Evolutionary conservation across 441 rosid genomes (phyloP).

Genomic region (Adansonia madagascariensis): DNA sequence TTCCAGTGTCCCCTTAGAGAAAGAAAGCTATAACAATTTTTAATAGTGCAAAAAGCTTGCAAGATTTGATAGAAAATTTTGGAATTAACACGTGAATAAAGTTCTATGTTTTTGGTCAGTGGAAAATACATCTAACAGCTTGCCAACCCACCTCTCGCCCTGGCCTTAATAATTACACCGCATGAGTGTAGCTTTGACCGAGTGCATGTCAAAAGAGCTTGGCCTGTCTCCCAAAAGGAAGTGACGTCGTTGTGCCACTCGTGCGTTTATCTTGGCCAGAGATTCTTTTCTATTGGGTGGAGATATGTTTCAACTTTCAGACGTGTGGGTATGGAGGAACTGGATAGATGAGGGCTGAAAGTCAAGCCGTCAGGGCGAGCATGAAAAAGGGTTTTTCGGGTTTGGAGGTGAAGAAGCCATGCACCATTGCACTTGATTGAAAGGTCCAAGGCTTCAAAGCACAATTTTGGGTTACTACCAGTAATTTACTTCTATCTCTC

Average conservation of each 20-base stretch:
- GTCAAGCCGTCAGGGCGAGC: too few relatives aligned
- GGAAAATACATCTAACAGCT: too few relatives aligned
- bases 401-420: constrained; percentile 27
- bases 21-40: too few relatives aligned
- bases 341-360: constrained; percentile 28
- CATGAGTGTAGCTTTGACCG: not conserved
- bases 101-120: too few relatives aligned
- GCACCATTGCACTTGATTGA: not conserved
- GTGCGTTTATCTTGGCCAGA: not conserved
- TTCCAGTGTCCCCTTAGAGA: not conserved
- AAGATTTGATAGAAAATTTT: too few relatives aligned
- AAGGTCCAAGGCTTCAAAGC: not conserved
- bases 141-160: too few relatives aligned
- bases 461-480: not conserved
- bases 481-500: not conserved
- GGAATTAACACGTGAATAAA: too few relatives aligned
- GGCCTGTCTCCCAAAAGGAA: not conserved
- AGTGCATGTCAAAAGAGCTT: not conserved
- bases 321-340: not conserved
- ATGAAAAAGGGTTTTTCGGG: not conserved
- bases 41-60: too few relatives aligned
- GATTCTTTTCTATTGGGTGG: not conserved
- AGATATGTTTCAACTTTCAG: not conserved
- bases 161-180: too few relatives aligned
- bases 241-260: not conserved